Percentiles rank a stretch among this genome's conserved stretches.
Conservation (phyloP, 345 rosid genomes). For the Ceriops decandra region DNA sequence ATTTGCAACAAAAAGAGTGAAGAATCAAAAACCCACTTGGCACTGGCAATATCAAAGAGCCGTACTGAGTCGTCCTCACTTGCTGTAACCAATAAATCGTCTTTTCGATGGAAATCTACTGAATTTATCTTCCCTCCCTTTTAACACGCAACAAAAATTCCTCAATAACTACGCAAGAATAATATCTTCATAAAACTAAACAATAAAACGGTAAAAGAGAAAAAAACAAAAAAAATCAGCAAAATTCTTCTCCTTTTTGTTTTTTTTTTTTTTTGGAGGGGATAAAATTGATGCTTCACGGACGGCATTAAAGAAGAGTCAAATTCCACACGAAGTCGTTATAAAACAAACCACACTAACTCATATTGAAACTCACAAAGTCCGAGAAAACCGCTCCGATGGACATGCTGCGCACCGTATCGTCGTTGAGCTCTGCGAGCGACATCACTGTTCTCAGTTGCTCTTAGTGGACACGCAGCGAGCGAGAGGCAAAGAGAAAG, state of each 20-base stretch:
- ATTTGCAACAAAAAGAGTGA: neutral
- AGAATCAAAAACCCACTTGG: slow-evolving; percentile 53
- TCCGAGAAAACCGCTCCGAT: slow-evolving; percentile 94
- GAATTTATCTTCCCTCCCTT: slow-evolving; percentile 87
- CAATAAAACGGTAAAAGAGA: neutral
- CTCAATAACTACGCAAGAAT: neutral
- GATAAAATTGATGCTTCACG: no score
- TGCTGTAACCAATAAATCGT: slow-evolving; percentile 81
- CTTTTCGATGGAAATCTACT: slow-evolving; percentile 86
- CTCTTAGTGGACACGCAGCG: neutral
- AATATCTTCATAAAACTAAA: neutral
- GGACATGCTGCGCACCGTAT: slow-evolving; percentile 70
- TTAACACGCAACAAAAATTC: neutral
- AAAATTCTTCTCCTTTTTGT: no score
- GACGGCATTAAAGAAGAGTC: neutral
- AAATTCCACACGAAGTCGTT: neutral
- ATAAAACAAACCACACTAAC: no score
- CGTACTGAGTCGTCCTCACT: slow-evolving; percentile 96
- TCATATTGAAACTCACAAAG: slow-evolving; percentile 46
- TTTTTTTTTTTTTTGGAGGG: no score
- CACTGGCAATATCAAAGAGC: slow-evolving; percentile 81
- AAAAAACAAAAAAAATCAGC: no score
- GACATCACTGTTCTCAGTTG: slow-evolving; percentile 27
- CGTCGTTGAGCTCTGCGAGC: slow-evolving; percentile 67
- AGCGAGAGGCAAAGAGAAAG: neutral